Conservation (phyloP, 1,284 basidiomycete genomes). For the Cryptococcus sp. region DNA sequence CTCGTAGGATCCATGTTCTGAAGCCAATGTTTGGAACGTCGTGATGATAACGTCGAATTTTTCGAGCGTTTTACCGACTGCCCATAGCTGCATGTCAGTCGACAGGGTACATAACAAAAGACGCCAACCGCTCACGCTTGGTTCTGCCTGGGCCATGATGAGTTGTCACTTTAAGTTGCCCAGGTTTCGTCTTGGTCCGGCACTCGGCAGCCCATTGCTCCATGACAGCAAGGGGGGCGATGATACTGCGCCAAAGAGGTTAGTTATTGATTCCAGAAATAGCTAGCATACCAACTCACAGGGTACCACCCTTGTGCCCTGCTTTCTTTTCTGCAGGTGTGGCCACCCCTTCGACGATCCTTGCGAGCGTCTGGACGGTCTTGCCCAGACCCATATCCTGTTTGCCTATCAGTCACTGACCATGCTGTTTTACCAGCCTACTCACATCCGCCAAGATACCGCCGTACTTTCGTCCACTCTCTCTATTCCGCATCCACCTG, state of each 20-base stretch:
- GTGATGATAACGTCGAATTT: conserved; percentile 76
- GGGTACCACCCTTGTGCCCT: conserved; percentile 66
- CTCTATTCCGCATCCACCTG: conserved; percentile 83
- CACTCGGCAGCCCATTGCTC: conserved; percentile 90
- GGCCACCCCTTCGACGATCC: conserved; percentile 75
- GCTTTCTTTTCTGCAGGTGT: conserved; percentile 69
- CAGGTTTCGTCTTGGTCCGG: conserved; percentile 67
- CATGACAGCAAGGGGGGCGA: conserved; percentile 81
- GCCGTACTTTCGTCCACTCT: conserved; percentile 73
- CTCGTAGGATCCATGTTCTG: conserved; percentile 62
- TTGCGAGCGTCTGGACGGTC: conserved; percentile 85
- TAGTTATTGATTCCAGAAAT: not conserved
- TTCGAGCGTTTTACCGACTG: conserved; percentile 65
- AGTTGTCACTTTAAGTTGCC: conserved; percentile 68
- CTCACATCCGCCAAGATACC: conserved; percentile 91
- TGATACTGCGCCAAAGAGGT: conserved; percentile 59
- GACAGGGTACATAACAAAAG: not conserved
- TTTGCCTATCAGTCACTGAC: conserved; percentile 12
- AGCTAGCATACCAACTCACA: conserved; percentile 60
- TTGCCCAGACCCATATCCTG: conserved; percentile 70
- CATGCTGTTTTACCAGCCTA: not conserved
- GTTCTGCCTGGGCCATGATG: conserved; percentile 79
- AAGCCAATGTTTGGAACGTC: conserved; percentile 76
- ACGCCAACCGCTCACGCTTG: conserved; percentile 58
- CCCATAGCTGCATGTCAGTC: conserved; percentile 1